A percentile compares a stretch with the other conserved stretches of the same genome.
Conservation (phyloP, 371 early-diverging fungal species). For the Mortierella sp. region DNA sequence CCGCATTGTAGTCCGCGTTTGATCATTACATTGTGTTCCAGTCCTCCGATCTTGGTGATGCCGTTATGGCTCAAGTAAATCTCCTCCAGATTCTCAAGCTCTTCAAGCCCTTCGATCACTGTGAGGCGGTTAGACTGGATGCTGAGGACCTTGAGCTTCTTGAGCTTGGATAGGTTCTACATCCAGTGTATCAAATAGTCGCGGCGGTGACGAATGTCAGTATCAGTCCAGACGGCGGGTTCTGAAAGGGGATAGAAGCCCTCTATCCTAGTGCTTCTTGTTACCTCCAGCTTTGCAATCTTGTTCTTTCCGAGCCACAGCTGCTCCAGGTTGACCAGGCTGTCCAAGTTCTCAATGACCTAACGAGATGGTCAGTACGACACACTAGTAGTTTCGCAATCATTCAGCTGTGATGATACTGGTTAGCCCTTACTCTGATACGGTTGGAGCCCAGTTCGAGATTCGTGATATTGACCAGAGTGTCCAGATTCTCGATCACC, state of each 20-base stretch:
- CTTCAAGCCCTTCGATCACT: slow-evolving; percentile 79
- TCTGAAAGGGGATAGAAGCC: no score
- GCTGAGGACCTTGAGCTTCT: slow-evolving; percentile 80
- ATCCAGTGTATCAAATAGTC: no score
- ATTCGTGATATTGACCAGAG: slow-evolving; percentile 74
- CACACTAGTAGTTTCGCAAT: no score
- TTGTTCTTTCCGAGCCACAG: slow-evolving; percentile 98
- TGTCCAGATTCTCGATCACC: slow-evolving; percentile 77
- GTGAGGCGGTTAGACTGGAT: slow-evolving; percentile 90
- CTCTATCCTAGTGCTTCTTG: no score
- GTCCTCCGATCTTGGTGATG: slow-evolving; percentile 80
- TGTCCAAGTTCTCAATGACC: slow-evolving; percentile 85
- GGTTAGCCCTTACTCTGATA: slow-evolving; percentile 70
- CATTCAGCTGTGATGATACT: no score
- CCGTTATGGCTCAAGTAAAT: slow-evolving; percentile 92
- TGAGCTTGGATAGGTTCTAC: slow-evolving; percentile 55
- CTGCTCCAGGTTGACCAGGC: slow-evolving; percentile 81
- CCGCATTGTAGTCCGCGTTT: no score
- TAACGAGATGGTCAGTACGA: slow-evolving; percentile 26
- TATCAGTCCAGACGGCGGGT: no score
- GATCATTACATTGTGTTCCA: slow-evolving; percentile 82
- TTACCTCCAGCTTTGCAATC: slow-evolving; percentile 82
- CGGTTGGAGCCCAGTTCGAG: slow-evolving; percentile 96
- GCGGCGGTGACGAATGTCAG: no score
- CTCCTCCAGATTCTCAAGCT: slow-evolving; percentile 80